These are phyloP conservation scores for Ustilago trichophora DNA, from an alignment of 1,284 basidiomycete genomes.

Conservation along the genomic window DNA sequence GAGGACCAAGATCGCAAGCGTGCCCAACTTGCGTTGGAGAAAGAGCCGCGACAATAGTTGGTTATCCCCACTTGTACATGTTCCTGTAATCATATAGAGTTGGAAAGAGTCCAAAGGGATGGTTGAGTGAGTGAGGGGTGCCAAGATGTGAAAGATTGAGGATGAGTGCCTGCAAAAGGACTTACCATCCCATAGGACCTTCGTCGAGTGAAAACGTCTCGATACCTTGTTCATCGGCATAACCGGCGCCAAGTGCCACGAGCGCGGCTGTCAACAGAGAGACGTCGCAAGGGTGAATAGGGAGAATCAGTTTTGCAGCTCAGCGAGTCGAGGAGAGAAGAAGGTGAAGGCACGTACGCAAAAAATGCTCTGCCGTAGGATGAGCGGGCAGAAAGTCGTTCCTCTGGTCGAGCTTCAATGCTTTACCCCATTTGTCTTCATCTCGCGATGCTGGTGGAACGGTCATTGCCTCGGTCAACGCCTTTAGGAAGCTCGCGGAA, in stretches of 20 bases:
- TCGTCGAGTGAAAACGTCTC: slow-evolving; percentile 33
- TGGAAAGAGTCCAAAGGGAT: neutral
- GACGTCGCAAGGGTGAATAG: no score
- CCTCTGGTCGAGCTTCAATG: slow-evolving; percentile 25
- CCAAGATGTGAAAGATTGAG: neutral
- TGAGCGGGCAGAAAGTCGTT: slow-evolving; percentile 31
- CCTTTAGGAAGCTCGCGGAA: slow-evolving; percentile 25
- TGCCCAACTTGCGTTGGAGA: slow-evolving; percentile 31
- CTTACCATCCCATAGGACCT: slow-evolving; percentile 51
- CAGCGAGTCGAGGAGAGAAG: neutral
- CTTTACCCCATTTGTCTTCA: slow-evolving; percentile 30
- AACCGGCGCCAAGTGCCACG: slow-evolving; percentile 36
- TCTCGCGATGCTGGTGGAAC: slow-evolving; percentile 5
- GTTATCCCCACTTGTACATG: slow-evolving; percentile 55
- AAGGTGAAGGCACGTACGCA: slow-evolving; percentile 27
- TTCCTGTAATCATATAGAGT: slow-evolving; percentile 44
- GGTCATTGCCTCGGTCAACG: slow-evolving; percentile 35
- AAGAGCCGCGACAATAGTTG: slow-evolving; percentile 4
- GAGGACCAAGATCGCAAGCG: slow-evolving; percentile 41
- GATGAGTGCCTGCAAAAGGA: neutral
- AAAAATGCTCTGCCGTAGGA: slow-evolving; percentile 48
- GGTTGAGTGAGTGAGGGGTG: neutral
- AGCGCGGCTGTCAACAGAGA: slow-evolving; percentile 23
- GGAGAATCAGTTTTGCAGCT: neutral
- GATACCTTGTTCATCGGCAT: slow-evolving; percentile 35